A percentile compares a stretch with the other conserved stretches of the same genome.
phyloP scores from a whole-genome alignment of 768 basidiomycete species.

The Trametes cinnabarina region DNA sequence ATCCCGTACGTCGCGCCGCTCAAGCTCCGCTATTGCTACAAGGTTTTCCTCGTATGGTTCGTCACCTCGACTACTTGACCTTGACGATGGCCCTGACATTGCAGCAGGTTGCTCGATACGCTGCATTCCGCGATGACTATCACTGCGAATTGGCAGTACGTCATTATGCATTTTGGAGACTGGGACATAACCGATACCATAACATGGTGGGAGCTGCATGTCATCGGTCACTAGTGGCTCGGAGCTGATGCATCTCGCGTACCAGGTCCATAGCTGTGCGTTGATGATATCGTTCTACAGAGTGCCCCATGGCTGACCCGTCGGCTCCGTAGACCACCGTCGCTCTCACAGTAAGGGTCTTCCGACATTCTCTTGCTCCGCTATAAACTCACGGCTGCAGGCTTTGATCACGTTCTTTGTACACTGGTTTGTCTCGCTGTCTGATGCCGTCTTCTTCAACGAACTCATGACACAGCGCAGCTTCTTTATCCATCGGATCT shows the following conservation, averaged over 20 bases:
- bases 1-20: background rate
- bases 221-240: no score
- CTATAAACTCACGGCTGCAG: background rate
- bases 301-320: no score
- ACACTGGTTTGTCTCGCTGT: conserved; percentile 20
- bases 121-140: conserved; percentile 22
- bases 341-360: conserved; percentile 12
- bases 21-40: background rate
- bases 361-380: no score
- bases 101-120: conserved; percentile 21
- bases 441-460: no score
- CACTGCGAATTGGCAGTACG: conserved; percentile 25
- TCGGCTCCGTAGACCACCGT: conserved; percentile 4
- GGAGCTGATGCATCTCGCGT: no score
- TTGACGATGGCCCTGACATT: background rate
- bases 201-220: conserved; percentile 17
- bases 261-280: conserved; percentile 15
- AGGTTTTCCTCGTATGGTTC: conserved; percentile 12
- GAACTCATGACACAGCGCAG: background rate
- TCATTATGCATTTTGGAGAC: conserved; percentile 23
- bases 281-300: background rate
- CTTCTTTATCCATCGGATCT: conserved; percentile 21
- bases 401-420: conserved; percentile 25
- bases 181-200: conserved; percentile 20
- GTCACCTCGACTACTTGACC: background rate